phyloP scores from a whole-genome alignment of 345 rosid genomes.

The Clarkia xantiana region DNA sequence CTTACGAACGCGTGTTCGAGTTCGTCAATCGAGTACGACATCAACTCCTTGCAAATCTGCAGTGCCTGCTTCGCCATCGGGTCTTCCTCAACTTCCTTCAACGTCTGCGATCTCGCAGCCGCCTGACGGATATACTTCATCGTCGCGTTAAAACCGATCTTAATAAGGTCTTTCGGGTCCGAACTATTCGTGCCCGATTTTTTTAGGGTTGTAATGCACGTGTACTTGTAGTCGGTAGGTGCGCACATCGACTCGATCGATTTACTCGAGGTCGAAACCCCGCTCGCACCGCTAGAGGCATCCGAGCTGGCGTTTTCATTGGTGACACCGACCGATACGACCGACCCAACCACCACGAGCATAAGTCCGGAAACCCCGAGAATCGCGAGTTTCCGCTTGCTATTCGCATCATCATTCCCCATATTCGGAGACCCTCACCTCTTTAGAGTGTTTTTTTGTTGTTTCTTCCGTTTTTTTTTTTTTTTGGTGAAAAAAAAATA shows the following conservation, averaged over 20 bases:
- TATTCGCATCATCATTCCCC: too few relatives aligned
- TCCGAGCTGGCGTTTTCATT: too few relatives aligned
- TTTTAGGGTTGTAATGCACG: conserved; percentile 19
- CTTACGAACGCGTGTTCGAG: conserved; percentile 13
- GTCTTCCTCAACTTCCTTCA: conserved; percentile 20
- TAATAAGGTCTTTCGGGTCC: conserved; percentile 28
- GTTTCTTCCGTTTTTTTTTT: too few relatives aligned
- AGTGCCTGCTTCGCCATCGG: conserved; percentile 23
- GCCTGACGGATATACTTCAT: conserved; percentile 14
- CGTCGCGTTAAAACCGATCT: conserved; percentile 16
- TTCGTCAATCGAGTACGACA: conserved; percentile 21
- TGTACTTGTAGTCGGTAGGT: conserved; percentile 17
- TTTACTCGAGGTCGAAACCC: conserved; percentile 8
- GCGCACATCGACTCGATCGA: conserved; percentile 28
- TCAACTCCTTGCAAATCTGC: conserved; percentile 19
- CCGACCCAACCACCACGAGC: too few relatives aligned
- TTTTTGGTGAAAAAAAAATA: too few relatives aligned
- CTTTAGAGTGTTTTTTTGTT: too few relatives aligned
- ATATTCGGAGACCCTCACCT: too few relatives aligned
- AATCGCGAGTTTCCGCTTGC: too few relatives aligned
- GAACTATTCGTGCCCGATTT: conserved; percentile 17
- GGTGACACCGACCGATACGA: too few relatives aligned
- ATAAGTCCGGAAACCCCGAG: too few relatives aligned
- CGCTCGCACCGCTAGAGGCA: too few relatives aligned
- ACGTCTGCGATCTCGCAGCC: conserved; percentile 11